Evolutionary conservation across 441 rosid genomes (phyloP).

Genomic region (Croton laevigatus): DNA sequence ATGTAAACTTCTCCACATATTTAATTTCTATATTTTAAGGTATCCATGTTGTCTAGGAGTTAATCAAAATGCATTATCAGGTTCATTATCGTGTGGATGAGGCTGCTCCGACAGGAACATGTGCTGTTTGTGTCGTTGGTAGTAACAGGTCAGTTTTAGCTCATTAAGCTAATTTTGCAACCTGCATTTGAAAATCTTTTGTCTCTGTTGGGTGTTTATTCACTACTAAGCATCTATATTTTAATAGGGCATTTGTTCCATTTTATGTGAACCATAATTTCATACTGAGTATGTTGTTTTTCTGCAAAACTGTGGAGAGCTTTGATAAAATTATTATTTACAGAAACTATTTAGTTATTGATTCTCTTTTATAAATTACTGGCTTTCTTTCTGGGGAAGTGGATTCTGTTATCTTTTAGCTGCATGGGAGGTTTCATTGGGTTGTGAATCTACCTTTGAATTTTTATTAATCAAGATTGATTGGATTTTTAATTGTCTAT

Average conservation of each 20-base stretch:
- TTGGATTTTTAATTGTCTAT: not conserved
- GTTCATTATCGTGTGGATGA: constrained; percentile 83
- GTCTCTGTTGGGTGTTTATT: not conserved
- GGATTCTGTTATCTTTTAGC: not conserved
- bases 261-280: not conserved
- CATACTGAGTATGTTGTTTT: not conserved
- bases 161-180: not conserved
- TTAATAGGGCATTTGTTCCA: not conserved
- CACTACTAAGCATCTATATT: not conserved
- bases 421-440: not conserved
- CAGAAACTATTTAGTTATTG: not conserved
- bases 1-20: constrained; percentile 38
- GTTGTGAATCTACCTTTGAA: not conserved
- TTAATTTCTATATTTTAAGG: not conserved
- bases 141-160: constrained; percentile 69
- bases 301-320: not conserved
- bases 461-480: not conserved
- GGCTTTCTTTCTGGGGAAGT: not conserved
- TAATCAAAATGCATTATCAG: constrained; percentile 28
- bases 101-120: constrained; percentile 81
- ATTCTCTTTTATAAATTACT: not conserved
- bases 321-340: not conserved
- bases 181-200: not conserved
- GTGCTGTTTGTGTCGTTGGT: constrained; percentile 92
- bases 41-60: not conserved